Base-by-base conservation (phyloP, 2,329 filamentous ascomycete genomes). In the Trichoderma hamatum region DNA sequence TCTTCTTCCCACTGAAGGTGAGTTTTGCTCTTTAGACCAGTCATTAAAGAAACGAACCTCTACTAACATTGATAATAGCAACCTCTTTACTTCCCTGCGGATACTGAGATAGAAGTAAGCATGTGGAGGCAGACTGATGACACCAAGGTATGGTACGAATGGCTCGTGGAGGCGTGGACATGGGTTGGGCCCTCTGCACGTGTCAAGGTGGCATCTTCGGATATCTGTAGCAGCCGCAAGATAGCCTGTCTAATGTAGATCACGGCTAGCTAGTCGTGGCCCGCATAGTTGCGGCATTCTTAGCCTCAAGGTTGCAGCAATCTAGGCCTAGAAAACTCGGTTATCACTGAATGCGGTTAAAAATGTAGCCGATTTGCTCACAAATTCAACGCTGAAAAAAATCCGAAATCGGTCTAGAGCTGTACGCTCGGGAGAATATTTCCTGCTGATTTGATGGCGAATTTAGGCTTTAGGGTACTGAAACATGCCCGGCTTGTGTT, bases 51-150 rank as follows among this genome's bases (percentile, higher is more conserved):
- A 43, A 46, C 13, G 21, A 26, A 21, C 24, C 58, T 16, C 26
- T 60, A n/a, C 36, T 52, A 13, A 70, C 49, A 74, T 56, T 69
- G 60, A 74, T 43, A 10, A 49, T 61, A 97, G 94, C 89, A 89
- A 74, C 95, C 96, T 0, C 84, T 99, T 16, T 92, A 93, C 76
- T 89, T 96, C 73, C 95, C 96, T 0, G 91, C 93, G 69, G 89
- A 93, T 72, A 90, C 91, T 0, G 93, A 97, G 78, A 84, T 98
- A 5, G 92, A 96, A 73, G 89, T 97, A 46, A 96, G 90, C 77
- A 97, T 99, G 89, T 97, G 94, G 92, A 88, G 96, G 62, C 92
- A 96, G 80, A 98, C 96, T 0, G 95, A 99, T 76, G 93, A 97
- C 77, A 89, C 91, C 46, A 96, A 92, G 79, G 96, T 99, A 9